Conservation (phyloP, 169 alveolate genomes). For the Plasmodium vivax region DNA sequence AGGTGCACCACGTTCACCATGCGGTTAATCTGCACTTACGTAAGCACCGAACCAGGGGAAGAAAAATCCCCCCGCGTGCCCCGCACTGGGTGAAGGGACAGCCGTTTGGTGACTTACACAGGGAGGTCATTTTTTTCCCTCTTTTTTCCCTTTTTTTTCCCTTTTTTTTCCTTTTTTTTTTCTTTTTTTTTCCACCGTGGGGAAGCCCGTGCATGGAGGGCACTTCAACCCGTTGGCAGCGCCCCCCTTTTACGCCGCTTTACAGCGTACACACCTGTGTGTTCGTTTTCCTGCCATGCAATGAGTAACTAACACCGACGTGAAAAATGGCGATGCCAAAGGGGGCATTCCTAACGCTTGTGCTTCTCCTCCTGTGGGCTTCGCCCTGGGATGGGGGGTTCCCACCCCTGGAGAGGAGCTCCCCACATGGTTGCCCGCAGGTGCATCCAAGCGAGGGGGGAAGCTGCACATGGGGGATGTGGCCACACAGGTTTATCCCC, state of each 20-base stretch:
- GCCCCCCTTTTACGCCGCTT: neutral
- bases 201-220: neutral
- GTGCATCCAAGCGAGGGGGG: neutral
- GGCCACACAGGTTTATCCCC: neutral
- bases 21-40: neutral
- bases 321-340: neutral
- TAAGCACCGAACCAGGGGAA: neutral
- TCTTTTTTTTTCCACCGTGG: neutral
- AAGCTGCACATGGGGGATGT: neutral
- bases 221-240: neutral
- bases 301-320: neutral
- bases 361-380: neutral
- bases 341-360: neutral
- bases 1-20: neutral
- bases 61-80: neutral
- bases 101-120: neutral
- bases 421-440: neutral
- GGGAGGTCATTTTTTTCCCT: neutral
- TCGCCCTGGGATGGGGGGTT: neutral
- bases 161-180: no score
- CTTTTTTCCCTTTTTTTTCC: no score
- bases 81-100: neutral
- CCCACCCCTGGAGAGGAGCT: neutral
- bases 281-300: neutral
- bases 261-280: neutral